Evolutionary conservation across 1,284 basidiomycete species (phyloP), one percentile per base, ranked within the genome.

Genomic region (Porodaedalea pini): DNA sequence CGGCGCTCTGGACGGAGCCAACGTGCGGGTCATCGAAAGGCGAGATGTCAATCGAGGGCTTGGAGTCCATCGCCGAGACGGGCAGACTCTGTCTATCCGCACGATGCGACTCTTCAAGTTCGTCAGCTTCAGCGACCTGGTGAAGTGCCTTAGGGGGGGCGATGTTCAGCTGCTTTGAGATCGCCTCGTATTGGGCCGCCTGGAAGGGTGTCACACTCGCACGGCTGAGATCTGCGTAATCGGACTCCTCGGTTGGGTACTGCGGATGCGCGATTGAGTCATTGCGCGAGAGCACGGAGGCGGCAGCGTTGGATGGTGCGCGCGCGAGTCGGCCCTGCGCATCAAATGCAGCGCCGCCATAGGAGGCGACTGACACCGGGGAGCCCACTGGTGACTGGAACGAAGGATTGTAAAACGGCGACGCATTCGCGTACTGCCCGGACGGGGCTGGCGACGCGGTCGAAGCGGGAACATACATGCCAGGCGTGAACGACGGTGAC

Each of bases 181-280:
- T 88, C 63, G 84, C 85, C n/a, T 74, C 80, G 63, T 88, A 88
- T 67, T 89, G 87, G 0, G 75, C 77, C 23, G 83, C 86, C 66
- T 89, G 87, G 76, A 77, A 86, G 0, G 87, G 86, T 4, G 86
- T 81, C 2, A 88, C 79, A 63, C 86, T 87, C 13, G 82, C 82
- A 36, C 87, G 77, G 65, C 70, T 73, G 40, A 88, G 72, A 63
- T 88, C 82, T 19, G 81, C 75, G 58, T 88, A 87, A 6, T 61
- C 51, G 27, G 54, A 47, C 13, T 37, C 52, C 19, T 29, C 43
- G 15, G 47, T 50, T 34, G 55, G 66, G 17, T 54, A 39, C 2
- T 60, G 58, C 2, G 49, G 29, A 11, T 53, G 49, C 7, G 49
- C n/a, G 21, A 57, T 23, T 21, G 59, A 57, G 25, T 54, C 54